Evolutionary conservation across 139 green algal genomes (phyloP), one percentile per base, ranked within the genome.

Genomic region (Spirogloea muscicola): DNA sequence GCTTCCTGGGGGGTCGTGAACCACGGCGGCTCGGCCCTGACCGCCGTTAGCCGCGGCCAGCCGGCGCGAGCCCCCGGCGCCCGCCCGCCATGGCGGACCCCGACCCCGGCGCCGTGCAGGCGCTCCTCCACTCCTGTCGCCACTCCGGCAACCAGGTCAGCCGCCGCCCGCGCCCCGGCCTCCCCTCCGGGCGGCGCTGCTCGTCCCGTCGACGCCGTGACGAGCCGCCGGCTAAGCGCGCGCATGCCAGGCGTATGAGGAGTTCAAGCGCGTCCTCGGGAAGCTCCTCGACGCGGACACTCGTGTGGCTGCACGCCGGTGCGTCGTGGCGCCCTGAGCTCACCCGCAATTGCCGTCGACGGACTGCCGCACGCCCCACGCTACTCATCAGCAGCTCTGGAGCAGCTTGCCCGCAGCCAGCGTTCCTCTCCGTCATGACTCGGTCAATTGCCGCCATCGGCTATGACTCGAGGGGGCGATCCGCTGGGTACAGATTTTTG

Each of bases 211-310:
- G n/a, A n/a, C n/a, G n/a, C n/a, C n/a, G n/a, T n/a, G n/a, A n/a
- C n/a, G n/a, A n/a, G n/a, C n/a, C n/a, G n/a, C n/a, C n/a, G n/a
- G n/a, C n/a, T n/a, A n/a, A n/a, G n/a, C n/a, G n/a, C n/a, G n/a
- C n/a, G n/a, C n/a, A n/a, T n/a, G n/a, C n/a, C 55, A 77, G 69
- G 69, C 69, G 21, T 77, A 77, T 58, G 34, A 38, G 4, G 34
- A 77, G 34, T 77, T 77, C 69, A 77, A 77, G 36, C 55, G n/a
- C 4, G 3, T 77, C 27, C 69, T 77, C 18, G 41, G 38, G 37
- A 55, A 27, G 33, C 55, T 77, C 36, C 7, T 58, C 18, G 27
- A 77, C 25, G 36, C 55, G 3, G 43, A 58, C 31, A 70, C 69
- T 16, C 51, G 58, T 59, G 58, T 31, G 31, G 36, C 10, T 9